Conservation (phyloP, 176 grass and related monocot genomes). For the Eremochloa ophiuroides region DNA sequence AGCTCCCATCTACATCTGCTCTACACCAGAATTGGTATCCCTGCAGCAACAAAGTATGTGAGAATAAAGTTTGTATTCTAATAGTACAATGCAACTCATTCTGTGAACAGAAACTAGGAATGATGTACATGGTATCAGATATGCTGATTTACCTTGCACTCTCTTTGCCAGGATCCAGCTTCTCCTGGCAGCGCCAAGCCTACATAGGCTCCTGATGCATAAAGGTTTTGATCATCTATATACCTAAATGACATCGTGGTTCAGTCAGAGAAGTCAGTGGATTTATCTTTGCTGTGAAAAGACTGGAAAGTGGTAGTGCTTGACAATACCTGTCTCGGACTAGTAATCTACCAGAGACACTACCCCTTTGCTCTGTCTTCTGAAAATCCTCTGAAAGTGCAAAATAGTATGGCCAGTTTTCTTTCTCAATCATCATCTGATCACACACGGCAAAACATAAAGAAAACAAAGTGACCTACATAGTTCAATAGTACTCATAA, state of each 20-base stretch:
- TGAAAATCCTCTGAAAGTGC: constrained; percentile 72
- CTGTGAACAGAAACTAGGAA: neutral
- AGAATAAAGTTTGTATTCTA: neutral
- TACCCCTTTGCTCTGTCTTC: constrained; percentile 66
- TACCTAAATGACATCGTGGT: constrained; percentile 45
- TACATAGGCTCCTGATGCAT: constrained; percentile 67
- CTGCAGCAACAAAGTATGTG: constrained; percentile 18
- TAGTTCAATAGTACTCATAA: neutral
- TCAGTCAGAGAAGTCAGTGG: neutral
- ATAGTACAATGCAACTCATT: neutral
- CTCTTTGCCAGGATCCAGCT: constrained; percentile 92
- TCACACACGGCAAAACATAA: constrained; percentile 1
- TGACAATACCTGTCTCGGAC: constrained; percentile 59
- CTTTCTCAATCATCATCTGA: constrained; percentile 68
- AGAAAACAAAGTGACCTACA: constrained; percentile 5
- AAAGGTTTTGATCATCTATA: constrained; percentile 47
- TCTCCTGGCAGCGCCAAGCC: constrained; percentile 85
- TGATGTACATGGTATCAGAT: neutral
- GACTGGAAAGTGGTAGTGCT: neutral
- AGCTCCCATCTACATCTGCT: constrained; percentile 67
- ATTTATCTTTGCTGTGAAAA: neutral
- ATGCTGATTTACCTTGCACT: constrained; percentile 74
- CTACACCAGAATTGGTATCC: constrained; percentile 91
- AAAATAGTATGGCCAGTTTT: constrained; percentile 81
- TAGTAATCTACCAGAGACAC: constrained; percentile 63